These are phyloP conservation scores for Diaporthe destruens DNA, from an alignment of 2,329 filamentous ascomycete species.

Conservation along the genomic window DNA sequence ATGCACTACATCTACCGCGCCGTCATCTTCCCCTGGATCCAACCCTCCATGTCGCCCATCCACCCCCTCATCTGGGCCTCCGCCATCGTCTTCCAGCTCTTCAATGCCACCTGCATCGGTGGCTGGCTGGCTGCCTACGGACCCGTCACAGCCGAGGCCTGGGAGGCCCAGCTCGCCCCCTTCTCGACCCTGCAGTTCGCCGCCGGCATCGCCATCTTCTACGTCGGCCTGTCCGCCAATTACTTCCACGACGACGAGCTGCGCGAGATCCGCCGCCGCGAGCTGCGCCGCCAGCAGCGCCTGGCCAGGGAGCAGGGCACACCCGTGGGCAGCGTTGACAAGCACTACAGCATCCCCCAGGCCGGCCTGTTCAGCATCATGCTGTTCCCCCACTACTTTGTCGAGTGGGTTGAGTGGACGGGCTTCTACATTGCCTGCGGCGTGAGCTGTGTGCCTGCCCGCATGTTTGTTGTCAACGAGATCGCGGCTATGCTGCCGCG, in stretches of 20 bases:
- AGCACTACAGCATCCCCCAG: constrained; percentile 88
- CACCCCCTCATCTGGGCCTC: constrained; percentile 75
- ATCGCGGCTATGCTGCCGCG: constrained; percentile 90
- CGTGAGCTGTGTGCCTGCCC: constrained; percentile 77
- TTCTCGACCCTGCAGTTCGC: constrained; percentile 61
- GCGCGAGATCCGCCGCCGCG: constrained; percentile 83
- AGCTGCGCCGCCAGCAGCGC: constrained; percentile 69
- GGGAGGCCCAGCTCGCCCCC: constrained; percentile 56
- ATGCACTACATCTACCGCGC: constrained; percentile 95
- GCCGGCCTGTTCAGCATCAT: constrained; percentile 86
- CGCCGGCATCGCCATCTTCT: constrained; percentile 80
- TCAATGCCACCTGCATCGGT: constrained; percentile 83
- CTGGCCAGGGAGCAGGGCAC: constrained; percentile 51
- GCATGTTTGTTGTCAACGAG: constrained; percentile 88
- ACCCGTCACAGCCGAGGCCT: constrained; percentile 68
- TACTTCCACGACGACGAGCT: constrained; percentile 92
- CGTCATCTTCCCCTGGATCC: constrained; percentile 82
- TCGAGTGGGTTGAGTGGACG: constrained; percentile 96
- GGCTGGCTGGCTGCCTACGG: constrained; percentile 88
- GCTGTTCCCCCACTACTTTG: constrained; percentile 93
- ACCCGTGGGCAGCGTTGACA: constrained; percentile 67
- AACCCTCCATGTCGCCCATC: constrained; percentile 93
- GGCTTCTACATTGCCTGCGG: constrained; percentile 86
- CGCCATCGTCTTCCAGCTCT: constrained; percentile 80
- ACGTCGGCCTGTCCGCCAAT: constrained; percentile 81